Evolutionary conservation across 139 green algal genomes (phyloP).

Genomic region (Coelastrella sp.): DNA sequence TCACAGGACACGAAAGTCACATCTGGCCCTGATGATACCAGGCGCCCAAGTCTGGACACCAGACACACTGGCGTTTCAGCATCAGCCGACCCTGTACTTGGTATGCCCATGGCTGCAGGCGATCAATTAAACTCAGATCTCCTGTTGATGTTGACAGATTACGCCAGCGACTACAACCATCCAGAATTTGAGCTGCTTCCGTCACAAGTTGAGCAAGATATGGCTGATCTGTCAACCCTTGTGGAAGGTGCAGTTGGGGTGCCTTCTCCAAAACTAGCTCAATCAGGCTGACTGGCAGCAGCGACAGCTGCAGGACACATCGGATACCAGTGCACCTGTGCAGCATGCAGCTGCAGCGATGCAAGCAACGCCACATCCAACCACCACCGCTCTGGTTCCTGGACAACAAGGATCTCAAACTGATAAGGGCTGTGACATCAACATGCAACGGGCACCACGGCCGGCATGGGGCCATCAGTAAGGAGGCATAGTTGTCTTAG

Average conservation of each 20-base stretch:
- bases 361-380: too few relatives aligned
- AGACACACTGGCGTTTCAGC: not conserved
- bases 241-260: not conserved
- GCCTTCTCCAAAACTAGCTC: not conserved
- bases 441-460: too few relatives aligned
- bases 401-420: too few relatives aligned
- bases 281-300: conserved; percentile 17
- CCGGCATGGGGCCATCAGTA: too few relatives aligned
- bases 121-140: not conserved
- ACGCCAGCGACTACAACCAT: conserved; percentile 19
- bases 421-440: too few relatives aligned
- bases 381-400: too few relatives aligned
- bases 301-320: too few relatives aligned
- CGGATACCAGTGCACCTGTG: too few relatives aligned
- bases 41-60: too few relatives aligned
- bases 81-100: not conserved
- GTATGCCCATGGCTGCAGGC: not conserved
- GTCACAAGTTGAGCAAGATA: conserved; percentile 26
- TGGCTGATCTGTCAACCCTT: not conserved
- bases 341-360: conserved; percentile 1
- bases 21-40: too few relatives aligned
- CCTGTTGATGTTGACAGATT: conserved; percentile 33
- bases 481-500: too few relatives aligned
- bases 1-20: too few relatives aligned
- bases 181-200: conserved; percentile 25